These are phyloP conservation scores for Komagataella populi DNA, from an alignment of 805 yeast species.

Conservation along the genomic window DNA sequence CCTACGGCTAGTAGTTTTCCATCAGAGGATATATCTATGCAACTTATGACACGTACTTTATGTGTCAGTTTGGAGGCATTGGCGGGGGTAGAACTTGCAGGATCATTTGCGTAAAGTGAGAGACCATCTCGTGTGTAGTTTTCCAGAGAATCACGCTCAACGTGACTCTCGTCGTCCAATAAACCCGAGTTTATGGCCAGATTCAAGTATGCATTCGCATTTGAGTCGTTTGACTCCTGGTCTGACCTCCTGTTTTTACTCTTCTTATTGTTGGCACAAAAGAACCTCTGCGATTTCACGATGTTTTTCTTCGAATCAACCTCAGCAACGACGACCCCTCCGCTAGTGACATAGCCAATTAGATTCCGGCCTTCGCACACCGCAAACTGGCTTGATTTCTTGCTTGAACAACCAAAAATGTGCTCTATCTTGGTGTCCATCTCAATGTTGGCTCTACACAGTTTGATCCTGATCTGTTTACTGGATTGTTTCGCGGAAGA, in stretches of 20 bases:
- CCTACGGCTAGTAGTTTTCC: constrained; percentile 48
- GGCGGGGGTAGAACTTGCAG: not conserved
- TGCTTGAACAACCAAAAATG: constrained; percentile 36
- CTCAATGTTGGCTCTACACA: not conserved
- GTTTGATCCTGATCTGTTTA: not conserved
- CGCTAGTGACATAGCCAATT: constrained; percentile 43
- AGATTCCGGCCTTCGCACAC: constrained; percentile 18
- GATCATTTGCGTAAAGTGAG: not conserved
- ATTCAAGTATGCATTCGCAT: constrained; percentile 18
- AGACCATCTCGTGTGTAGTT: not conserved
- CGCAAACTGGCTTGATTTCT: constrained; percentile 23
- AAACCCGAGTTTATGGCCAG: constrained; percentile 8
- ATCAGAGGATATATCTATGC: constrained; percentile 47
- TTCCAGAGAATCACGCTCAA: constrained; percentile 2
- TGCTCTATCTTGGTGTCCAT: constrained; percentile 4
- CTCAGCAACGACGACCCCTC: constrained; percentile 41
- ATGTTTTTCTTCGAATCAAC: constrained; percentile 8
- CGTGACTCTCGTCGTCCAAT: constrained; percentile 3
- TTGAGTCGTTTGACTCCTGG: not conserved
- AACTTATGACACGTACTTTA: constrained; percentile 36
- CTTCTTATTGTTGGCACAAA: constrained; percentile 28
- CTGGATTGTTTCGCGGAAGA: not conserved
- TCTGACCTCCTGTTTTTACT: not conserved
- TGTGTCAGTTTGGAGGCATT: constrained; percentile 11
- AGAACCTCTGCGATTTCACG: constrained; percentile 28